Evolutionary conservation across 208 protist species (phyloP).

Genomic region (Acanthamoeba sp.): DNA sequence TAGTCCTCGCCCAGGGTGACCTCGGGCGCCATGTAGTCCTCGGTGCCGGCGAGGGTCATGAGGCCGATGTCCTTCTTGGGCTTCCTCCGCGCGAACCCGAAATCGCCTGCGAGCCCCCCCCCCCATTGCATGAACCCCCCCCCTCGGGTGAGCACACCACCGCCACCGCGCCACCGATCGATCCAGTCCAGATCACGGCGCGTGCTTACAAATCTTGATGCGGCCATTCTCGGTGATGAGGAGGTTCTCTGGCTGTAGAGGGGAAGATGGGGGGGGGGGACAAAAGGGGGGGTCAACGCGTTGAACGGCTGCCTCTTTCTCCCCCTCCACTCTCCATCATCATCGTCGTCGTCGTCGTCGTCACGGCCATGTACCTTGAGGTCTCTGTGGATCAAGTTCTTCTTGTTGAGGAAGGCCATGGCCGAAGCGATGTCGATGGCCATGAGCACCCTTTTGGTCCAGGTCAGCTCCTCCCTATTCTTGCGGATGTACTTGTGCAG

Average conservation of each 20-base stretch:
- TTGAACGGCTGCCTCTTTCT: too few relatives aligned
- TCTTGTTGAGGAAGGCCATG: conserved; percentile 60
- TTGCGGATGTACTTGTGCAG: conserved; percentile 1
- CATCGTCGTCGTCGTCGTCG: too few relatives aligned
- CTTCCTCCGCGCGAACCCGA: conserved; percentile 31
- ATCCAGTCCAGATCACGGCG: not conserved
- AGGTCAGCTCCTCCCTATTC: not conserved
- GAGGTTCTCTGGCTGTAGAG: conserved; percentile 28
- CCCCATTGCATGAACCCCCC: too few relatives aligned
- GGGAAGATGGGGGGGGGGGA: too few relatives aligned
- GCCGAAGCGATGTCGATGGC: conserved; percentile 39
- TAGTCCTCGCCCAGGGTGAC: conserved; percentile 61
- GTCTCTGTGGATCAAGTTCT: conserved; percentile 40
- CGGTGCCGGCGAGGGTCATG: conserved; percentile 40
- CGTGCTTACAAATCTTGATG: conserved; percentile 9
- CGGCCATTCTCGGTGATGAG: conserved; percentile 54
- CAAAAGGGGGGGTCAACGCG: too few relatives aligned
- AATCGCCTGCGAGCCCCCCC: conserved; percentile 55
- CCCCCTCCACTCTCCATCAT: too few relatives aligned
- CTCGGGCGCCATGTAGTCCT: too few relatives aligned
- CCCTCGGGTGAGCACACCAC: not conserved
- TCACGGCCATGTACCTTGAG: too few relatives aligned
- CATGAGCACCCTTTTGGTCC: not conserved
- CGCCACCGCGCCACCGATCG: not conserved
- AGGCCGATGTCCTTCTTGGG: conserved; percentile 24